These are phyloP conservation scores for Annona cherimola DNA, from an alignment of 164 flowering plant species.

Conservation along the genomic window DNA sequence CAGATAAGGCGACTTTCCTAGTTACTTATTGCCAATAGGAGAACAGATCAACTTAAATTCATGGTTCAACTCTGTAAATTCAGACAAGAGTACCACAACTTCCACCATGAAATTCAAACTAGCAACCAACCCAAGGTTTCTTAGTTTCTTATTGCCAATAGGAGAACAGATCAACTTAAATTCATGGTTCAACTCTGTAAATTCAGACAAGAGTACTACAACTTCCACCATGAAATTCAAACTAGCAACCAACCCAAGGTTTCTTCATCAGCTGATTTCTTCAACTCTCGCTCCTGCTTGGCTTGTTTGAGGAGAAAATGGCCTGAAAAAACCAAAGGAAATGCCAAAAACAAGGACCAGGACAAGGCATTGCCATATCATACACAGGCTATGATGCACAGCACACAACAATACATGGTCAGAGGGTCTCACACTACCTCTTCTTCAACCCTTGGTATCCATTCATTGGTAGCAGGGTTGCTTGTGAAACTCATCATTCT, in stretches of 20 bases:
- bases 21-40: background rate
- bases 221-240: background rate
- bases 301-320: constrained; percentile 13
- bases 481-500: constrained; percentile 11
- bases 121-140: background rate
- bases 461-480: constrained; percentile 44
- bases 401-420: background rate
- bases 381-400: background rate
- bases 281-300: constrained; percentile 19
- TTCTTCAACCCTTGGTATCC: constrained; percentile 26
- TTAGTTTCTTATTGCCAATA: background rate
- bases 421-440: constrained; percentile 8
- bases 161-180: background rate
- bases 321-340: constrained; percentile 2
- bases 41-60: background rate
- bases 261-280: background rate
- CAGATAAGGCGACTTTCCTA: too few relatives aligned
- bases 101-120: background rate
- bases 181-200: background rate
- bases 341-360: background rate
- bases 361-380: background rate
- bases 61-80: background rate
- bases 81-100: background rate
- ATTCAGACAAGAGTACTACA: background rate
- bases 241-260: background rate